Evolutionary conservation across 306 rosid species (phyloP), one percentile per base, ranked within the genome.

Genomic region (Begonia peltatifolia): DNA sequence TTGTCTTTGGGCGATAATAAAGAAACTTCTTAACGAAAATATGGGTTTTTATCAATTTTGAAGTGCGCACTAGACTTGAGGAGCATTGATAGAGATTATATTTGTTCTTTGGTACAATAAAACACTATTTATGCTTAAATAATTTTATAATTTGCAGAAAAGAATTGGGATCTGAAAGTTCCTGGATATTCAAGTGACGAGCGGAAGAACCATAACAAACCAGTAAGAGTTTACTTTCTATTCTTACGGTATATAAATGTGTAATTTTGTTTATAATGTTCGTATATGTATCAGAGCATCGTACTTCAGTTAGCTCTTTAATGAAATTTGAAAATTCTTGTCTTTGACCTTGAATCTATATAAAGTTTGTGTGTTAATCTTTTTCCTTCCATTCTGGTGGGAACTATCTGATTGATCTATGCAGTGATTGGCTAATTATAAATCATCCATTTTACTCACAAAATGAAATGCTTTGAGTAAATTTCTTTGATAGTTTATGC

Each of bases 181-280:
- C 93, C 99, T 1, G 96, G 89, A 60, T 92, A 83, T 74, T 80
- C 94, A 50, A 80, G 78, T 63, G 96, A 92, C 63, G 96, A 86
- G 64, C 68, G 75, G 76, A 92, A 81, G 79, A 9, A 56, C 69
- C 86, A 72, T 57, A 79, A 65, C 68, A 86, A 66, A 75, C 64
- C 76, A 55, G 96, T 86, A 66, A 77, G 99, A 53, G 54, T 57
- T 38, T 9, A 30, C 51, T 5, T 55, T 9, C 35, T 56, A 46
- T 36, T 11, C 49, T 61, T 12, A 59, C 63, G 14, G 53, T 13
- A 44, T 44, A 10, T 44, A 14, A n/a, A 44, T 44, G 38, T 30
- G 38, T 30, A 1, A 30, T 6, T 30, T 5, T 30, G 38, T 30
- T 30, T 30, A 5, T 7, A 30, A 9, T 30, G 38, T 30, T 3